Evolutionary conservation across 805 yeast species (phyloP).

Genomic region (Candida coquimbonensis): DNA sequence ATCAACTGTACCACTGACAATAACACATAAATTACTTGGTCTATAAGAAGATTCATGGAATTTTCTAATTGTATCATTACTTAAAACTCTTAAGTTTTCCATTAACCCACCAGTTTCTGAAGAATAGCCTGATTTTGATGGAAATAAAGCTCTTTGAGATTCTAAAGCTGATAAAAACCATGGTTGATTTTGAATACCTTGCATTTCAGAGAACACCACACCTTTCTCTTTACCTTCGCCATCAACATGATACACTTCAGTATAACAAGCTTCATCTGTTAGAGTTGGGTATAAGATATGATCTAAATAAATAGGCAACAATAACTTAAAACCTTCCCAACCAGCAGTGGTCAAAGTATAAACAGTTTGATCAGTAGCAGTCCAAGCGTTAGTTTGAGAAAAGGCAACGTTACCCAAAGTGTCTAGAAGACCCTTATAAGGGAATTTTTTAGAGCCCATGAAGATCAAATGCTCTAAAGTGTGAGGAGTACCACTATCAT

Average conservation of each 20-base stretch:
- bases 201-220: constrained; percentile 97
- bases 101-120: constrained; percentile 93
- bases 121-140: constrained; percentile 67
- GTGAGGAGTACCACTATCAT: constrained; percentile 92
- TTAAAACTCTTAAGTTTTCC: constrained; percentile 63
- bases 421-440: constrained; percentile 88
- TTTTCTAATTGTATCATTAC: constrained; percentile 64
- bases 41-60: constrained; percentile 71
- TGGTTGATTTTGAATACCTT: constrained; percentile 76
- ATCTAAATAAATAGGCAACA: constrained; percentile 86
- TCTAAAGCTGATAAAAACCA: constrained; percentile 59
- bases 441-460: constrained; percentile 87
- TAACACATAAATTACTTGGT: constrained; percentile 77
- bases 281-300: constrained; percentile 80
- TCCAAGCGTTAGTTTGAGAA: constrained; percentile 94
- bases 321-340: constrained; percentile 83
- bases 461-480: constrained; percentile 91
- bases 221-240: constrained; percentile 90
- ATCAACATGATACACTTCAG: constrained; percentile 94
- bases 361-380: constrained; percentile 91
- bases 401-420: constrained; percentile 77
- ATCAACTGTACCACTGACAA: constrained; percentile 81
- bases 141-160: constrained; percentile 50
- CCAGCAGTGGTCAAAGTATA: constrained; percentile 91
- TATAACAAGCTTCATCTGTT: constrained; percentile 82